A percentile compares a stretch with the other conserved stretches of the same genome.
Conservation (phyloP, 345 rosid species). For the Microthlaspi erraticum region DNA sequence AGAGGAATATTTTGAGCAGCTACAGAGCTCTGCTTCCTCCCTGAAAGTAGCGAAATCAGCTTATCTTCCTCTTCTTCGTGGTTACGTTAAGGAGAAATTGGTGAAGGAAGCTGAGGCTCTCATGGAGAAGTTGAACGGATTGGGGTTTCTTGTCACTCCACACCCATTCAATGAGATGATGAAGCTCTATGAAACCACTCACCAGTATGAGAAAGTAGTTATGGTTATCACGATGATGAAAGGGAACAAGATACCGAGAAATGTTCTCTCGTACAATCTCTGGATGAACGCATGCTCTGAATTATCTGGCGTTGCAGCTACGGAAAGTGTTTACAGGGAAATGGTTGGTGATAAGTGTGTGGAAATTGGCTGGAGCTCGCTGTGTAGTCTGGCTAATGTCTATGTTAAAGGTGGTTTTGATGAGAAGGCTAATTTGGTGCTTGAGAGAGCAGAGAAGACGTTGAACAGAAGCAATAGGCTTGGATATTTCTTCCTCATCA, state of each 20-base stretch:
- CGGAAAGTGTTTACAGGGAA: slow-evolving; percentile 55
- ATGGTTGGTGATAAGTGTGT: slow-evolving; percentile 57
- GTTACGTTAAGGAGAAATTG: slow-evolving; percentile 53
- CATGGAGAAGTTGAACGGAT: slow-evolving; percentile 51
- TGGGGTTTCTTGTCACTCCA: slow-evolving; percentile 60
- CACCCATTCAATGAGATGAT: slow-evolving; percentile 69
- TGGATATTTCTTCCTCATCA: slow-evolving; percentile 60
- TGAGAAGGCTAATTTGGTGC: slow-evolving; percentile 52
- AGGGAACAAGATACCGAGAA: slow-evolving; percentile 54
- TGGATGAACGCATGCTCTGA: slow-evolving; percentile 63
- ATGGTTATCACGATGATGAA: slow-evolving; percentile 60
- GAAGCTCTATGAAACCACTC: slow-evolving; percentile 59
- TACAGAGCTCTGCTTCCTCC: slow-evolving; percentile 31
- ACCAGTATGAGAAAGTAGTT: slow-evolving; percentile 53
- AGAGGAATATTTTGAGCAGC: slow-evolving; percentile 51
- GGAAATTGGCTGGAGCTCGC: slow-evolving; percentile 64
- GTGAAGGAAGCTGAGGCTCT: slow-evolving; percentile 55
- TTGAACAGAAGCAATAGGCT: slow-evolving; percentile 49
- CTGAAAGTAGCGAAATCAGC: slow-evolving; percentile 47
- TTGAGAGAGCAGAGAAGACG: slow-evolving; percentile 54
- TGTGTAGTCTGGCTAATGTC: slow-evolving; percentile 56
- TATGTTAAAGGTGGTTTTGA: slow-evolving; percentile 52
- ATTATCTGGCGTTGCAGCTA: slow-evolving; percentile 38
- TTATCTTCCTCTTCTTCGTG: slow-evolving; percentile 55
- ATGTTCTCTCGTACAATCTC: slow-evolving; percentile 63